A percentile compares a stretch with the other conserved stretches of the same genome.
Conservation (phyloP, 2,329 filamentous ascomycete genomes). For the Seiridium unicorne region DNA sequence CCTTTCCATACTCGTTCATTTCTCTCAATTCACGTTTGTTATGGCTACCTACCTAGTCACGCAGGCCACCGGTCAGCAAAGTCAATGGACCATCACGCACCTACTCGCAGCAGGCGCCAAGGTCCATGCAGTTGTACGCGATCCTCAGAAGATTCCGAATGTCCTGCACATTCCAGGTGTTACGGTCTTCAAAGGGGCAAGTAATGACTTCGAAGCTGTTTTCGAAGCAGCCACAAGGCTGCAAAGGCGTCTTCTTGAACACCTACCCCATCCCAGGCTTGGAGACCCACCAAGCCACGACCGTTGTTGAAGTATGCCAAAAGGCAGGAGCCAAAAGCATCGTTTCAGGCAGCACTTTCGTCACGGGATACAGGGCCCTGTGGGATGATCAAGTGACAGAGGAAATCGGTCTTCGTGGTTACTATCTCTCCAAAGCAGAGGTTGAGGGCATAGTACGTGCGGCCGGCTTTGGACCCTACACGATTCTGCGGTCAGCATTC, state of each 20-base stretch:
- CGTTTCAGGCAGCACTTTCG: slow-evolving; percentile 24
- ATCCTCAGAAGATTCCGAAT: slow-evolving; percentile 26
- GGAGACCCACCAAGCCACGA: slow-evolving; percentile 28
- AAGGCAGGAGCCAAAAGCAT: slow-evolving; percentile 28
- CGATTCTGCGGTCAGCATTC: slow-evolving; percentile 29
- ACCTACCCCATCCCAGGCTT: slow-evolving; percentile 19
- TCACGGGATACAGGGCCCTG: slow-evolving; percentile 12
- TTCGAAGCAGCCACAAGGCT: slow-evolving; percentile 31
- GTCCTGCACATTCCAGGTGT: slow-evolving; percentile 23
- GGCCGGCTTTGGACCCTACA: slow-evolving; percentile 28
- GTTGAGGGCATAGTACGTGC: slow-evolving; percentile 31
- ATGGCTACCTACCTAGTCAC: slow-evolving; percentile 34
- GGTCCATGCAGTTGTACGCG: slow-evolving; percentile 34
- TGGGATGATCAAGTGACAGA: slow-evolving; percentile 20
- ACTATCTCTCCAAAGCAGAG: slow-evolving; percentile 35
- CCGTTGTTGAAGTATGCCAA: slow-evolving; percentile 27
- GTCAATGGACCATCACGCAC: slow-evolving; percentile 26
- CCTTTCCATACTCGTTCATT: too few relatives aligned
- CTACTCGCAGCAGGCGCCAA: slow-evolving; percentile 31
- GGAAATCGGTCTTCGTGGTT: slow-evolving; percentile 16
- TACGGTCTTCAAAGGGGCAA: slow-evolving; percentile 35
- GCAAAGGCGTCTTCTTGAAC: slow-evolving; percentile 24
- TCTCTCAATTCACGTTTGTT: too few relatives aligned
- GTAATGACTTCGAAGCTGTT: slow-evolving; percentile 27
- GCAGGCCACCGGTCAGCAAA: slow-evolving; percentile 33